Percentiles rank a stretch among this genome's conserved stretches.
phyloP scores from a whole-genome alignment of 768 basidiomycete genomes.

The Termitomyces bulborhizus region DNA sequence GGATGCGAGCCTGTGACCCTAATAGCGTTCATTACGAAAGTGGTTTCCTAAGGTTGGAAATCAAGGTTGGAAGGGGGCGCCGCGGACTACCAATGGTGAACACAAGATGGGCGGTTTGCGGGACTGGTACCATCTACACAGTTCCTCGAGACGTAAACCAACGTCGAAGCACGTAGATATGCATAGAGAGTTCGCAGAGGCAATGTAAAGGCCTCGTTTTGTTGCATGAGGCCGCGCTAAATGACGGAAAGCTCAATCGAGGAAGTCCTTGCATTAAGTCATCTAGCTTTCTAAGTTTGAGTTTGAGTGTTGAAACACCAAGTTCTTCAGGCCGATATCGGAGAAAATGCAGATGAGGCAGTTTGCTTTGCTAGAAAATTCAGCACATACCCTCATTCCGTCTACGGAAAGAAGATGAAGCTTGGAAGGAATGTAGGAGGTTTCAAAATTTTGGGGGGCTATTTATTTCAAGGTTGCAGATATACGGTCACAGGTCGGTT shows the following conservation, averaged over 20 bases:
- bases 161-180: not conserved
- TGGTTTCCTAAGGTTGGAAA: not conserved
- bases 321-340: not conserved
- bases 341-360: not conserved
- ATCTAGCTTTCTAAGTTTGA: not conserved
- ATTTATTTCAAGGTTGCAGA: not conserved
- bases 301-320: not conserved
- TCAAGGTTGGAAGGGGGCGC: not conserved
- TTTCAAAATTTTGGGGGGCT: too few relatives aligned
- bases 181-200: not conserved
- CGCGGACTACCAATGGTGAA: not conserved
- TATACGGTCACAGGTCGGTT: not conserved
- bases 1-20: not conserved
- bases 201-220: not conserved
- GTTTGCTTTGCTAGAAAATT: not conserved
- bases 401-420: not conserved
- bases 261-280: not conserved
- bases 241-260: not conserved
- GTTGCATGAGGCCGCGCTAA: conserved; percentile 2
- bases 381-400: not conserved
- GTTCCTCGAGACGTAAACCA: conserved; percentile 2
- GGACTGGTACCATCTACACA: not conserved
- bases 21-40: not conserved
- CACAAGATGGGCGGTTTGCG: not conserved
- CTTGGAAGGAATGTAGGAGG: not conserved